phyloP scores from a whole-genome alignment of 305 asterid species.

The Lippia alba region DNA sequence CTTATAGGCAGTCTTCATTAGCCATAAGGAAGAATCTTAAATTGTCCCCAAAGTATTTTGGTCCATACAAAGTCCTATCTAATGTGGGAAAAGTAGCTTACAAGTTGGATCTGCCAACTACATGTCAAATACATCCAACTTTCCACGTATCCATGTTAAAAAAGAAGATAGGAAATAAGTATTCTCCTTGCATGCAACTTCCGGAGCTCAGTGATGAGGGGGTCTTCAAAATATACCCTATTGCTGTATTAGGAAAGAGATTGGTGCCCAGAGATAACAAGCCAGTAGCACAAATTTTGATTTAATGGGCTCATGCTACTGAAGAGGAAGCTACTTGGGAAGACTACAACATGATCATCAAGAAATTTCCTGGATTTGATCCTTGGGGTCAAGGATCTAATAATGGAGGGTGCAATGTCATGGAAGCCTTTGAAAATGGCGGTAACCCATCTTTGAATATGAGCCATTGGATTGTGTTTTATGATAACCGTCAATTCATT shows the following conservation, averaged over 20 bases:
- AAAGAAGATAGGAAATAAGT: not conserved
- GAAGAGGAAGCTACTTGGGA: conserved; percentile 5
- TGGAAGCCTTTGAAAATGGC: too few relatives aligned
- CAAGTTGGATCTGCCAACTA: not conserved
- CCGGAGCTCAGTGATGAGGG: not conserved
- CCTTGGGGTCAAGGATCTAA: not conserved
- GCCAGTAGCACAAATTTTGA: not conserved
- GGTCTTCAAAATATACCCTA: not conserved
- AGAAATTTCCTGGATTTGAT: not conserved
- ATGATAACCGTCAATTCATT: too few relatives aligned
- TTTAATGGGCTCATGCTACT: not conserved
- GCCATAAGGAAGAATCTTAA: not conserved
- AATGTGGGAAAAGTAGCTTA: not conserved
- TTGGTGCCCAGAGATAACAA: not conserved
- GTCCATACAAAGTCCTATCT: not conserved
- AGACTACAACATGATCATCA: not conserved
- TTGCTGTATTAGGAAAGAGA: not conserved
- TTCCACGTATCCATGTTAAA: not conserved
- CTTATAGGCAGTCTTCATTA: not conserved
- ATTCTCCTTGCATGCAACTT: not conserved
- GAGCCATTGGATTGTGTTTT: too few relatives aligned
- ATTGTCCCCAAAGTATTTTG: not conserved
- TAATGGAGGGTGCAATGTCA: not conserved
- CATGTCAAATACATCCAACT: not conserved
- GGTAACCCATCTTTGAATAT: too few relatives aligned